Percentiles rank a stretch among this genome's conserved stretches.
Evolutionary conservation across 345 rosid species (phyloP).

Genomic region (Syzygium grande): DNA sequence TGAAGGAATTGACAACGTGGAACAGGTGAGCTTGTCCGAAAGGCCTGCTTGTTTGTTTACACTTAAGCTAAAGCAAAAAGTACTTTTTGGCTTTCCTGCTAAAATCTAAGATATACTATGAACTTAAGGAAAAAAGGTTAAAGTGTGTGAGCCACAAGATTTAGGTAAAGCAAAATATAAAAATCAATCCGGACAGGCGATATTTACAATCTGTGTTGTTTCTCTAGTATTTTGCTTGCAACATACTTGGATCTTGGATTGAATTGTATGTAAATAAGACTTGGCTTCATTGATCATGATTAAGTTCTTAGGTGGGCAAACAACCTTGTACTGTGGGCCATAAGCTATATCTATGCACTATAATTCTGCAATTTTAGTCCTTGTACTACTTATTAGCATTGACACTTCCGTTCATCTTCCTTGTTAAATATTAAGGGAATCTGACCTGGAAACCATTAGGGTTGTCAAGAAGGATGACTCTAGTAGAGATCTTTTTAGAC

Average conservation of each 20-base stretch:
- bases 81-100: neutral
- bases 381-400: neutral
- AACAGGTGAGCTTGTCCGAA: constrained; percentile 36
- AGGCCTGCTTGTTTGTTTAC: neutral
- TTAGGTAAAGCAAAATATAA: neutral
- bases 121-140: neutral
- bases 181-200: neutral
- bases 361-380: neutral
- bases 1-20: constrained; percentile 57
- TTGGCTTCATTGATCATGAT: neutral
- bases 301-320: neutral
- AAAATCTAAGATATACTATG: neutral
- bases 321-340: neutral
- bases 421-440: neutral
- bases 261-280: neutral
- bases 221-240: neutral
- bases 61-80: neutral
- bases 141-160: neutral
- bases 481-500: neutral
- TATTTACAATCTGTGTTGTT: neutral
- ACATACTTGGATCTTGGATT: neutral
- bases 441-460: neutral
- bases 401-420: neutral
- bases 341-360: neutral
- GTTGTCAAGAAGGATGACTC: neutral